Percentiles rank a stretch among this genome's conserved stretches.
Evolutionary conservation across 225 moss, liverwort and hornwort species (phyloP).

Genomic region (Climacium dendroides): DNA sequence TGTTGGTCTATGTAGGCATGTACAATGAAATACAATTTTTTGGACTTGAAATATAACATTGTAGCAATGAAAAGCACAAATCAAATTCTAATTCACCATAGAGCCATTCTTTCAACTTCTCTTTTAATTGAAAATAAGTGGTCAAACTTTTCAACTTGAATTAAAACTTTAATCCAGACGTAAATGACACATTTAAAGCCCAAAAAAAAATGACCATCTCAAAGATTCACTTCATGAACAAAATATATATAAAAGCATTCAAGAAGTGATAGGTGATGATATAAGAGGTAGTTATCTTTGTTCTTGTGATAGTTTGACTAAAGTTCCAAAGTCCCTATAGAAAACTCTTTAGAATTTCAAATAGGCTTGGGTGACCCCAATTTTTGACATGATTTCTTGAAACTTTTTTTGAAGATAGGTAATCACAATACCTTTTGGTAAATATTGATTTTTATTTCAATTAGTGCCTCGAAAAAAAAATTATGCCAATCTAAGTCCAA

Average conservation of each 20-base stretch:
- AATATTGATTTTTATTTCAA: no score
- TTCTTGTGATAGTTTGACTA: neutral
- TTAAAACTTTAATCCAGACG: neutral
- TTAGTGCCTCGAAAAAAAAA: accelerated
- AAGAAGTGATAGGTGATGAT: accelerated
- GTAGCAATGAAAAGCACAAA: neutral
- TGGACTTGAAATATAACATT: no score
- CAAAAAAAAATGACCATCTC: neutral
- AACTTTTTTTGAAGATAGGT: no score
- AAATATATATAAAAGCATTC: neutral
- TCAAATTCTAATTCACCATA: neutral
- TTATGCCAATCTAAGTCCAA: no score
- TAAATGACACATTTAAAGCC: neutral
- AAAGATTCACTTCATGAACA: neutral
- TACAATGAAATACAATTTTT: no score
- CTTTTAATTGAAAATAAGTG: neutral
- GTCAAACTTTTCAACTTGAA: neutral
- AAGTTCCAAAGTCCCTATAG: no score
- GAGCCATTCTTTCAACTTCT: neutral
- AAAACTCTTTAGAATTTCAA: no score
- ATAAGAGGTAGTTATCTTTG: neutral
- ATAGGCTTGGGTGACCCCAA: no score
- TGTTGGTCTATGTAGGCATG: no score
- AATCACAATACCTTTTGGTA: no score
- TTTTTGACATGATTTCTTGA: no score